Conservation (phyloP, 139 green algal species). For the Gonium pectorale region DNA sequence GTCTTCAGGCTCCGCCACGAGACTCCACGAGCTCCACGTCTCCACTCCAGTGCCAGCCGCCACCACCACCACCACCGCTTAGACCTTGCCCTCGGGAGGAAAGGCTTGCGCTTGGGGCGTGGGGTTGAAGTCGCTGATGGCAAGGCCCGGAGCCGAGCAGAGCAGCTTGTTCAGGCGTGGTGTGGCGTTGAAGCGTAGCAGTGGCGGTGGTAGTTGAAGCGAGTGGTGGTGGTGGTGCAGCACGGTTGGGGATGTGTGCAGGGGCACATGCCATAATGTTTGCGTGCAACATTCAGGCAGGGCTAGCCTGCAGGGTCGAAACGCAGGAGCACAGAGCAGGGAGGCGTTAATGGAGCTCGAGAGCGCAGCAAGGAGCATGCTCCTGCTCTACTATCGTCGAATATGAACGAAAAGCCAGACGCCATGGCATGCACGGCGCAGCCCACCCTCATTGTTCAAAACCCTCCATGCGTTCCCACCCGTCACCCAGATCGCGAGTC, state of each 20-base stretch:
- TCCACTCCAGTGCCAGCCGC: slow-evolving; percentile 15
- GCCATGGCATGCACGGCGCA: slow-evolving; percentile 24
- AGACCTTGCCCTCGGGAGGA: slow-evolving; percentile 33
- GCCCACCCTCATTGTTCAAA: not conserved
- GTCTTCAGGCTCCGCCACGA: slow-evolving; percentile 15
- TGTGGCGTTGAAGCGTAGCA: not conserved
- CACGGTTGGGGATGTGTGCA: slow-evolving; percentile 1
- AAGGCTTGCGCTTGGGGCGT: slow-evolving; percentile 45
- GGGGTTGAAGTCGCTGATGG: slow-evolving; percentile 38
- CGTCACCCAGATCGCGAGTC: not conserved
- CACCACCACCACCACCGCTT: slow-evolving; percentile 43
- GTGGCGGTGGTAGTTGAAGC: slow-evolving; percentile 11
- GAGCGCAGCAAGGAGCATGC: not conserved
- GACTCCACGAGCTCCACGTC: slow-evolving; percentile 22
- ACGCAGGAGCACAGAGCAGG: slow-evolving; percentile 38
- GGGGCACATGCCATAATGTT: slow-evolving; percentile 27
- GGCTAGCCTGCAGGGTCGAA: slow-evolving; percentile 42
- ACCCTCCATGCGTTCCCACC: slow-evolving; percentile 7
- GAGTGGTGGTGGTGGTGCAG: slow-evolving; percentile 38
- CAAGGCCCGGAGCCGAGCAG: slow-evolving; percentile 49
- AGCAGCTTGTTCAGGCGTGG: slow-evolving; percentile 45
- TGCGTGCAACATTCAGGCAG: slow-evolving; percentile 29
- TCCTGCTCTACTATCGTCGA: not conserved
- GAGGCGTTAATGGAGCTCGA: slow-evolving; percentile 14
- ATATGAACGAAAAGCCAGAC: not conserved